Base-by-base conservation (phyloP, 257 asterid species). In the Solanum corneliomulleri region DNA sequence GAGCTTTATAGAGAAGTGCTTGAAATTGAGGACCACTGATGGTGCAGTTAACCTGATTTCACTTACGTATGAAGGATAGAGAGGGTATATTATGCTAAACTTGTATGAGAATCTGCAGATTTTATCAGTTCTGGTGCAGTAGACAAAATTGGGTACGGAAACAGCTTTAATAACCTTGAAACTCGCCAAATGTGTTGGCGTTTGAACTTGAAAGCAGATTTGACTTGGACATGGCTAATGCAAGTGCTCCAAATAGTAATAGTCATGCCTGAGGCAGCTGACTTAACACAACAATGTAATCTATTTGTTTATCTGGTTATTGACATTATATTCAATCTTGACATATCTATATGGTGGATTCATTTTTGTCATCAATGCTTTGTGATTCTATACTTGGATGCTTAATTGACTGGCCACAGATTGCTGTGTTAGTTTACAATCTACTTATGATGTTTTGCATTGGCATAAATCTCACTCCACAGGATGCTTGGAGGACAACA, bases 401-500 rank as follows among this genome's bases (percentile, higher is more conserved):
- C 42, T 47, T 80, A 47, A 47, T 80, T 10, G 29, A 80, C 85
- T 10, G 44, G 31, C 20, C 85, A 47, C 44, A 31, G 9, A 9
- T 70, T 41, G 47, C 10, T 18, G 8, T 37, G 20, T 20, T 77
- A 49, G 15, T 60, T 29, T 31, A 39, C 81, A 42, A n/a, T 23
- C 25, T 39, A 18, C 84, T 82, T 18, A 27, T 56, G 35, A 21
- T 44, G 75, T 78, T 78, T 78, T 13, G 27, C 49, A 69, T 81
- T 85, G 81, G 60, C 68, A 7, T 47, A 20, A 87, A 23, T 69
- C 70, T 52, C 49, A 11, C 86, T 82, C 27, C 71, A 2, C 89
- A 96, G 99, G 99, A 96, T 92, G 95, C 94, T 37, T 94, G 96
- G 98, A 96, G 93, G 91, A 96, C 99, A 4, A 94, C 98, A 33